Evolutionary conservation across 306 rosid species (phyloP), one percentile per base, ranked within the genome.

Genomic region (Vigna reflexopilosa): DNA sequence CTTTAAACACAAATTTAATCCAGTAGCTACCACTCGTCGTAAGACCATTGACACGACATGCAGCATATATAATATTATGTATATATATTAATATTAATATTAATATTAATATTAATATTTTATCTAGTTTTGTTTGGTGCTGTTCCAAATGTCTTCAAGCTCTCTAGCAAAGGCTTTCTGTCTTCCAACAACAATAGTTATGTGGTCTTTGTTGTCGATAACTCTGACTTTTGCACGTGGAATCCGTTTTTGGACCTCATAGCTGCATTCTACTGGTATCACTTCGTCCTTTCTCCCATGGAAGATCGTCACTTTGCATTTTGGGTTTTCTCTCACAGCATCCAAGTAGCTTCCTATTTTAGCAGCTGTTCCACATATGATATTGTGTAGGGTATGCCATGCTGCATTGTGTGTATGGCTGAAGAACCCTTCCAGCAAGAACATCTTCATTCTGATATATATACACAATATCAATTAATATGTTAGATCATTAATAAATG

Each of bases 371-470:
- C 99, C 99, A 17, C 93, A 93, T 6, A 96, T 93, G 5, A 96
- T 85, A 81, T 96, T 96, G 85, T 96, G 99, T 24, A 96, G 89
- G 8, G 99, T 96, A 52, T 96, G 99, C 99, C 99, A 96, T 3
- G 99, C 98, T 12, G 99, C 98, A 38, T 91, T 96, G 65, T 96
- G 99, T 0, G 99, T 96, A 78, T 96, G 99, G n/a, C 91, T 81
- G 75, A 91, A 93, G 84, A 93, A 96, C n/a, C 99, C 99, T 76
- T 93, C 98, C 5, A 88, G 81, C 86, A 96, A 84, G 79, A 87
- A 96, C 1, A 89, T 85, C 78, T 92, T 85, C 4, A 93, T 57
- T 89, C 99, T 96, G 90, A 26, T 26, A 26, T 1, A 26, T 24
- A 24, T 24, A 24, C 2, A 2, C 3, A 26, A 26, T 2, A 26